Evolutionary conservation across 2,329 filamentous ascomycete species (phyloP).

Genomic region (Diaporthe aspalathi): DNA sequence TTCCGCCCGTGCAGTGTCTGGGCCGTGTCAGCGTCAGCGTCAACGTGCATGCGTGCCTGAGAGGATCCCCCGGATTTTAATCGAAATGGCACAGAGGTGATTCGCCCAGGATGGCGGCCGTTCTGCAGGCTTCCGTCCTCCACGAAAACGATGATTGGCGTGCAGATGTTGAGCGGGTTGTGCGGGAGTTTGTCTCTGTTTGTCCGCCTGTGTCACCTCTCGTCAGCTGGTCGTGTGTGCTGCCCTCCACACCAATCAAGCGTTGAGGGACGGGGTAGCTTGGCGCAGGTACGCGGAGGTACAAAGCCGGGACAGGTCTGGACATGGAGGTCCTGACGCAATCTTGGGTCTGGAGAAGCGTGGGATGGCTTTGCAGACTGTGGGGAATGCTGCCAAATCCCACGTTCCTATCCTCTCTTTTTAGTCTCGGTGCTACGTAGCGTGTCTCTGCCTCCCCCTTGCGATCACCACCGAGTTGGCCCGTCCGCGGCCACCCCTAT

Average conservation of each 20-base stretch:
- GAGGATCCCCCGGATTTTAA: slow-evolving; percentile 30
- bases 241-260: slow-evolving; percentile 4
- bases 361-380: slow-evolving; percentile 37
- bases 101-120: slow-evolving; percentile 5
- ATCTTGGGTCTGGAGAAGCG: slow-evolving; percentile 40
- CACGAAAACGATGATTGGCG: neutral
- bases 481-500: slow-evolving; percentile 2
- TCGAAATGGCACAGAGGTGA: neutral
- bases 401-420: slow-evolving; percentile 29
- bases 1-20: neutral
- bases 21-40: neutral
- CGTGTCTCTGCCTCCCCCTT: neutral
- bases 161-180: neutral
- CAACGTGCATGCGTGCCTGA: slow-evolving; percentile 21
- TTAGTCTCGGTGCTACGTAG: slow-evolving; percentile 28
- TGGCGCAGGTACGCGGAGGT: slow-evolving; percentile 35
- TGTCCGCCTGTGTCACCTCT: slow-evolving; percentile 9
- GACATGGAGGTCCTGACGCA: slow-evolving; percentile 38
- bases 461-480: neutral
- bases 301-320: slow-evolving; percentile 21
- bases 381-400: slow-evolving; percentile 34
- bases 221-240: slow-evolving; percentile 31
- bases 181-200: neutral
- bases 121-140: slow-evolving; percentile 2
- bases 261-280: neutral